phyloP scores from a whole-genome alignment of 768 basidiomycete species.

The Candolleomyces aberdarensis region DNA sequence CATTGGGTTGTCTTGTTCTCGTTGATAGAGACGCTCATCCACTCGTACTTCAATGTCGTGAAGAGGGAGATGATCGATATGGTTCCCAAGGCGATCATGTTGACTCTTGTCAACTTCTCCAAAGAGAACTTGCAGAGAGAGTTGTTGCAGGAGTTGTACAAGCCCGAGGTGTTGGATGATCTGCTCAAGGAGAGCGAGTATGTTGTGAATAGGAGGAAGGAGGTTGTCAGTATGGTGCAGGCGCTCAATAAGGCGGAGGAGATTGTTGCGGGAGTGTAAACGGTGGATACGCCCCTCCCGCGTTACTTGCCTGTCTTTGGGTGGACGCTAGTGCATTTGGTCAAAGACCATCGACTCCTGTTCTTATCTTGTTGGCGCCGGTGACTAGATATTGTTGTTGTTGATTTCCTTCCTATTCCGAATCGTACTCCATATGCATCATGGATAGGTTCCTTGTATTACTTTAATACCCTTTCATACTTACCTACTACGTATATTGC shows the following conservation, averaged over 20 bases:
- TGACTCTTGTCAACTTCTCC: conserved; percentile 87
- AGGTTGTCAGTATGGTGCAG: conserved; percentile 88
- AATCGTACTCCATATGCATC: not conserved
- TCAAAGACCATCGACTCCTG: not conserved
- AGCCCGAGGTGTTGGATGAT: conserved; percentile 93
- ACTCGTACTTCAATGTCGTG: conserved; percentile 97
- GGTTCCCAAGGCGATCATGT: conserved; percentile 94
- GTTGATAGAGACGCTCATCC: conserved; percentile 81
- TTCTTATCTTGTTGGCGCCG: not conserved
- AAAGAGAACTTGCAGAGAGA: conserved; percentile 96
- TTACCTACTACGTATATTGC: not conserved
- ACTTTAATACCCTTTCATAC: not conserved
- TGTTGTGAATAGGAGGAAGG: conserved; percentile 87
- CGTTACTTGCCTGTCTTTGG: not conserved
- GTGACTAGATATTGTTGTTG: not conserved
- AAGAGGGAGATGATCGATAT: conserved; percentile 99
- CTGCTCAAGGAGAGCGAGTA: conserved; percentile 92
- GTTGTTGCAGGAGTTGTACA: conserved; percentile 93
- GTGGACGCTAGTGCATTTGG: not conserved
- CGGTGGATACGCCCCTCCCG: not conserved
- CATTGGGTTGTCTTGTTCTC: not conserved
- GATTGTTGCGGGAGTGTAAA: conserved; percentile 37
- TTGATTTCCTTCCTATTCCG: not conserved
- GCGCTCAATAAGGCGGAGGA: conserved; percentile 97
- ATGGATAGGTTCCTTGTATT: not conserved